Evolutionary conservation across 495 filamentous ascomycete species (phyloP), one percentile per base, ranked within the genome.

Genomic region (Xylaria telfairii): DNA sequence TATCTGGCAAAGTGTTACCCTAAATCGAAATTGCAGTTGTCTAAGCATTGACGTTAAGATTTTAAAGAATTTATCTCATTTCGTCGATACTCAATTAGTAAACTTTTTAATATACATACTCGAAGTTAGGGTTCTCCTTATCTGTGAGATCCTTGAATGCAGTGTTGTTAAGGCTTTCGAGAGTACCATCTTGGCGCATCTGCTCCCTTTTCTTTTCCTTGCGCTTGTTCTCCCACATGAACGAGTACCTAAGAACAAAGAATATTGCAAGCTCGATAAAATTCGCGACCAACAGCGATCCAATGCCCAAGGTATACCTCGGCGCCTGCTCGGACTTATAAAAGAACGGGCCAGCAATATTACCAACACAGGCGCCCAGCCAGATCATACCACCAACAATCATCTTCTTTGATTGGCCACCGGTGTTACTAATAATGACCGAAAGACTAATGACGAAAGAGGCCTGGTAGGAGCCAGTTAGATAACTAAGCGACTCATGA

Each of bases 391-490:
- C 88, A 1, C 87, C 87, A 1, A 90, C 86, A 0, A 88, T 91
- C 0, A 88, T 89, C 78, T 90, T 90, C 79, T 90, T 90, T 12
- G 89, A 90, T 68, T 90, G 90, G 5, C 88, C 88, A 10, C 56
- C 73, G 17, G 66, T 72, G 51, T 72, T 72, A 3, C 66, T 62
- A 24, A 54, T 72, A 13, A 51, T 72, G 9, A 83, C 78, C 0
- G 76, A 72, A 69, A 77, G 6, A 76, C 46, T 10, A 65, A 80
- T 73, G 75, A 78, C 64, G 69, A 71, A 69, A 42, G 49, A 30
- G 30, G 72, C 74, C 19, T 74, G 70, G 53, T 74, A 76, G 54
- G 72, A 75, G 60, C 74, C 70, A 2, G 67, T 57, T 74, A 79
- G 4, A 79, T 68, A 26, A 72, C 77, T 15, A 68, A 63, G 9